Percentiles rank a stretch among this genome's conserved stretches.
Conservation (phyloP, 2,329 filamentous ascomycete genomes). For the Ceratocystiopsis minuta region DNA sequence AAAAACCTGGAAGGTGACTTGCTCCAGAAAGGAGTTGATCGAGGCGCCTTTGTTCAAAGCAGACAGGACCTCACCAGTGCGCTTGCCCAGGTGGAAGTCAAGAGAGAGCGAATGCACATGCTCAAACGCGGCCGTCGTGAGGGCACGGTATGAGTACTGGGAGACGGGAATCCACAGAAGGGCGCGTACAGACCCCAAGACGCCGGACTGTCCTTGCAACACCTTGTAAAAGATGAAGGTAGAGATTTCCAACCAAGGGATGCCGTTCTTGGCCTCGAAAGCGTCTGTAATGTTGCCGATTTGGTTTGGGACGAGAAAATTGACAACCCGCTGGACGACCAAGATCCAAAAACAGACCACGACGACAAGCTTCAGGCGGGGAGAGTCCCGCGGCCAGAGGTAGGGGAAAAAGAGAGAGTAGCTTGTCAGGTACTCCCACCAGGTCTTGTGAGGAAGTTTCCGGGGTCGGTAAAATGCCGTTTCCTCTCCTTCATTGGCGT, state of each 20-base stretch:
- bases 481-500: constrained; percentile 31
- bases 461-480: constrained; percentile 79
- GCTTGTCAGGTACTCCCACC: constrained; percentile 89
- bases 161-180: constrained; percentile 92
- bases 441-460: constrained; percentile 70
- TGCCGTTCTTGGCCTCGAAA: constrained; percentile 30
- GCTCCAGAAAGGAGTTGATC: constrained; percentile 92
- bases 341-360: constrained; percentile 69
- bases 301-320: constrained; percentile 69
- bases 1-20: constrained; percentile 86
- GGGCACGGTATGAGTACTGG: constrained; percentile 87
- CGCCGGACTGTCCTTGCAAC: constrained; percentile 73
- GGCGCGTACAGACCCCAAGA: constrained; percentile 66
- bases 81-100: constrained; percentile 92
- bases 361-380: constrained; percentile 57
- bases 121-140: constrained; percentile 90
- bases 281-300: constrained; percentile 63
- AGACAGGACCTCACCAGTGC: constrained; percentile 88
- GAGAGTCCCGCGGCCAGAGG: constrained; percentile 76
- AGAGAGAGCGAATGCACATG: constrained; percentile 90
- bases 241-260: constrained; percentile 58
- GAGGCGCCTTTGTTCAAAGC: constrained; percentile 90
- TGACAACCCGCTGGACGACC: constrained; percentile 63
- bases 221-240: constrained; percentile 64
- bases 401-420: constrained; percentile 94